phyloP scores from a whole-genome alignment of 169 alveolate species.

The Eimeria necatrix region DNA sequence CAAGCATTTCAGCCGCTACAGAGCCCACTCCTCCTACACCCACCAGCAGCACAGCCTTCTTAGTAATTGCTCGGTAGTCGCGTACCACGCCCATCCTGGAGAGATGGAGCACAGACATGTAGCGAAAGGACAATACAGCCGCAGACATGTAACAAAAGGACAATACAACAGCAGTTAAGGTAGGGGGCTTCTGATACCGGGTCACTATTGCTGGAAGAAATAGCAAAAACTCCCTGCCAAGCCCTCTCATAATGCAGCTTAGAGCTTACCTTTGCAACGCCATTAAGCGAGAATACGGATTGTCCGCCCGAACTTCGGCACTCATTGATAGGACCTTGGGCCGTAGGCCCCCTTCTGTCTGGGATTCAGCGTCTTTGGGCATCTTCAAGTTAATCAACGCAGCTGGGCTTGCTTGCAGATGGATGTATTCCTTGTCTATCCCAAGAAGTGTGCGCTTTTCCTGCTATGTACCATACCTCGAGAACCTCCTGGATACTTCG shows the following conservation, averaged over 20 bases:
- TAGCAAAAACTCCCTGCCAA: no score
- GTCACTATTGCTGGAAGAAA: no score
- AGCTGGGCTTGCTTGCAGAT: no score
- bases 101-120: not conserved
- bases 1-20: constrained; percentile 97
- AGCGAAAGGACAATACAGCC: no score
- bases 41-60: constrained; percentile 92
- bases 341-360: constrained; percentile 34
- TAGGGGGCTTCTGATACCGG: no score
- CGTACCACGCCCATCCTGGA: constrained; percentile 96
- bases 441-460: no score
- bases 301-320: constrained; percentile 76
- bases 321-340: constrained; percentile 63
- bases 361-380: not conserved
- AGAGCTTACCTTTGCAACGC: constrained; percentile 64
- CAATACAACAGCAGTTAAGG: no score
- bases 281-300: constrained; percentile 78
- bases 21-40: constrained; percentile 99
- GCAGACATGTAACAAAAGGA: no score
- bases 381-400: not conserved
- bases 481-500: no score
- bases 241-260: no score
- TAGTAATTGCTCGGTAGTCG: constrained; percentile 92
- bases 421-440: no score
- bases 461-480: no score